Conservation (phyloP, 129 eudicot genomes). For the Tanacetum coccineum region DNA sequence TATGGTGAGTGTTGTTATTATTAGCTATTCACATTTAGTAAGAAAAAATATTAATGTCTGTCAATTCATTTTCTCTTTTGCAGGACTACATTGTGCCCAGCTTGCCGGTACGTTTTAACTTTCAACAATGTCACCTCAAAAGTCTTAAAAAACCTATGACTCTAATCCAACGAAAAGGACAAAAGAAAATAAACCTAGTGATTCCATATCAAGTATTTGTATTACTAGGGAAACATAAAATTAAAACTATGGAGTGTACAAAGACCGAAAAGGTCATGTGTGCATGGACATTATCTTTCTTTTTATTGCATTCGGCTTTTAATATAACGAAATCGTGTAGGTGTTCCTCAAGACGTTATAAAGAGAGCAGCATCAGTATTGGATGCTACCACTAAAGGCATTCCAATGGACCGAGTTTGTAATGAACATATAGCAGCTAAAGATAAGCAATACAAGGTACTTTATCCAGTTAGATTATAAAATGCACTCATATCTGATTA, state of each 20-base stretch:
- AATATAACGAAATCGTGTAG: constrained; percentile 27
- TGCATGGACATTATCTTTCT: no score
- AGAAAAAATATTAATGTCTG: constrained; percentile 15
- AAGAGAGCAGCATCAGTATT: constrained; percentile 65
- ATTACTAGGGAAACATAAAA: neutral
- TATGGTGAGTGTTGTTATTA: constrained; percentile 51
- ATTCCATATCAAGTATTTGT: no score
- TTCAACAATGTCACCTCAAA: constrained; percentile 8
- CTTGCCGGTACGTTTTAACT: constrained; percentile 68
- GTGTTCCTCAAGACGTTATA: constrained; percentile 69
- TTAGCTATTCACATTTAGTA: constrained; percentile 9
- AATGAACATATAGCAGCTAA: constrained; percentile 48
- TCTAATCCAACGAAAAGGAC: neutral
- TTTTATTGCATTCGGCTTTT: neutral
- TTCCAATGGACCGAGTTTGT: constrained; percentile 47
- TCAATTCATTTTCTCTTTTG: constrained; percentile 27
- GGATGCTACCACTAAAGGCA: constrained; percentile 45
- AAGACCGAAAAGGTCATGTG: neutral
- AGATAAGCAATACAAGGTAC: constrained; percentile 79
- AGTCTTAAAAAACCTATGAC: neutral
- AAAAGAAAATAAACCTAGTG: no score
- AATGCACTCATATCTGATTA: neutral
- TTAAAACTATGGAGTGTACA: neutral
- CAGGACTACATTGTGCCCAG: constrained; percentile 58
- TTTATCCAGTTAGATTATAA: neutral